phyloP scores from a whole-genome alignment of 441 rosid genomes.

The Populus hybrid region DNA sequence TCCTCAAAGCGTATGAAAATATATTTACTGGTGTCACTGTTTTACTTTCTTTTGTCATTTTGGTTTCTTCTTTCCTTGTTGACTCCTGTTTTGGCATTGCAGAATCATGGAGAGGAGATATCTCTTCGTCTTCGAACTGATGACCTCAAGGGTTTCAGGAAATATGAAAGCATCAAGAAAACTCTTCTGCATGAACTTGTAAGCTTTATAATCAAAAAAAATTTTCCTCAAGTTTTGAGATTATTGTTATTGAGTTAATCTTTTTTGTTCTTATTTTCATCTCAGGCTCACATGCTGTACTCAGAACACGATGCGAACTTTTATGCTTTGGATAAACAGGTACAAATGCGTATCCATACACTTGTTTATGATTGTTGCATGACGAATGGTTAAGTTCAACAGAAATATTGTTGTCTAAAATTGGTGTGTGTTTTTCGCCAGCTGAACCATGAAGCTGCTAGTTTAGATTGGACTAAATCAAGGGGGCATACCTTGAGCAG shows the following conservation, averaged over 20 bases:
- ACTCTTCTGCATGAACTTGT: constrained; percentile 97
- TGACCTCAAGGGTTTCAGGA: constrained; percentile 92
- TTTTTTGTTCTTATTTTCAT: constrained; percentile 20
- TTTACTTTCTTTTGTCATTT: not conserved
- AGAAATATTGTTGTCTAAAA: constrained; percentile 8
- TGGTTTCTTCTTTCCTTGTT: constrained; percentile 1
- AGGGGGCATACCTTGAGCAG: constrained; percentile 63
- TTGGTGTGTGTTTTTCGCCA: constrained; percentile 26
- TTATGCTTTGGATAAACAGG: constrained; percentile 85
- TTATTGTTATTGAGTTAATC: constrained; percentile 12
- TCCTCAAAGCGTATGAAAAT: constrained; percentile 11
- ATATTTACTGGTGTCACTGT: not conserved
- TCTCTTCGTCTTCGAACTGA: constrained; percentile 96
- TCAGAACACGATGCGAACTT: constrained; percentile 90
- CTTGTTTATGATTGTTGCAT: not conserved
- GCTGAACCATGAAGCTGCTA: constrained; percentile 83
- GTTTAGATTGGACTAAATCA: constrained; percentile 93
- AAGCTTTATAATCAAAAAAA: constrained; percentile 29
- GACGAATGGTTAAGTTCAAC: constrained; percentile 5
- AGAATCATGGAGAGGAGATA: constrained; percentile 98
- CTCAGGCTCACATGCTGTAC: constrained; percentile 94
- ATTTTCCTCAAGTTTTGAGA: not conserved
- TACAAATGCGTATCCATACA: constrained; percentile 22
- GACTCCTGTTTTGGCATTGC: constrained; percentile 26
- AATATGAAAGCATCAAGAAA: constrained; percentile 86